Evolutionary conservation across 2,329 filamentous ascomycete species (phyloP), one percentile per base, ranked within the genome.

Genomic region (Fusarium nodosum): DNA sequence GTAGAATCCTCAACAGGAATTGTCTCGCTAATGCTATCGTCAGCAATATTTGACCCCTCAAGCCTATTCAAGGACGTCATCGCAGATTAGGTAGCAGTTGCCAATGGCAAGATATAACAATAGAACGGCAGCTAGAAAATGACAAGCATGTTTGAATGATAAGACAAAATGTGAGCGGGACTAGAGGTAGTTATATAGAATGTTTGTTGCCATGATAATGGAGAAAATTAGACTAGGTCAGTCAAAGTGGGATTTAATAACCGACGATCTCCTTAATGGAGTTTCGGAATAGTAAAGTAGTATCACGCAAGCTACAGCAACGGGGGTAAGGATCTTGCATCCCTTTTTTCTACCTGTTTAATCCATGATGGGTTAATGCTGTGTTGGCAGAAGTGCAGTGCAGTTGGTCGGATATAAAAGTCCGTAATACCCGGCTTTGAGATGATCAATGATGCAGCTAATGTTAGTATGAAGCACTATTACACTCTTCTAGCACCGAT

Each of bases 61-160:
- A 16, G 41, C 10, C n/a, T 60, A 31, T 36, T 52, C 30, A 34
- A 70, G 42, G 63, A 64, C 54, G 63, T 70, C 63, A 71, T 69
- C 24, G 42, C 38, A 50, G 42, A 18, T 55, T 28, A 6, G 28
- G 28, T 28, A 28, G 20, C 18, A 46, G 20, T 31, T 11, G 56
- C 34, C 7, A 39, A 22, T 38, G 44, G 7, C 4, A 6, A 28
- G 5, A 41, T 13, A 12, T 3, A 7, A 16, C n/a, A 18, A 31
- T 13, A 3, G 15, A 48, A 3, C 10, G 1, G 24, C 7, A 34
- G 7, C 28, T 34, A 55, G 8, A 12, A 16, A 16, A 18, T 11
- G 33, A 20, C 3, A 26, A 24, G 5, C 44, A 18, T 50, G 34
- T 30, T 51, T 30, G 13, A 42, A 28, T 5, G 3, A 8, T 6